Evolutionary conservation across 495 filamentous ascomycete species (phyloP).

Genomic region (Mytilinidion resinicola): DNA sequence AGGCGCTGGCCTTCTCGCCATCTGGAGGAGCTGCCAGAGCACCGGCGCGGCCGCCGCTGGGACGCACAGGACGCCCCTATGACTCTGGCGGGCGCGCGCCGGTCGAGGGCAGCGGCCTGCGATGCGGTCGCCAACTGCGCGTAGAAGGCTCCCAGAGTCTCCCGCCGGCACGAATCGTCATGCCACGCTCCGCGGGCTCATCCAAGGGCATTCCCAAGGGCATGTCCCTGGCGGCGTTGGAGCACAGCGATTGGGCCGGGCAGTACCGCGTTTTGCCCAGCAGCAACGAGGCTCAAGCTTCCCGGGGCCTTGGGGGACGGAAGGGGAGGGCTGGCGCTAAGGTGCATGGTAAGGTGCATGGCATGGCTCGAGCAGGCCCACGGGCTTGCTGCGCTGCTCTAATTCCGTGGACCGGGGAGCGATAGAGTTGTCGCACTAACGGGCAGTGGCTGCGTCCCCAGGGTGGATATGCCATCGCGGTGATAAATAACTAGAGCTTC

Average conservation of each 20-base stretch:
- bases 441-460: not conserved
- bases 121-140: too few relatives aligned
- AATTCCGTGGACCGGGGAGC: slow-evolving; percentile 22
- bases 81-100: not conserved
- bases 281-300: slow-evolving; percentile 25
- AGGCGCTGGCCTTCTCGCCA: not conserved
- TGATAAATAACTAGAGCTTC: not conserved
- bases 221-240: not conserved
- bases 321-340: slow-evolving; percentile 8
- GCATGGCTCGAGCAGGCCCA: slow-evolving; percentile 4
- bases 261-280: slow-evolving; percentile 9
- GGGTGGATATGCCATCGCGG: not conserved
- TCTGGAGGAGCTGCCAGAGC: not conserved
- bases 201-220: not conserved
- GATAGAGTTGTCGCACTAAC: slow-evolving; percentile 18
- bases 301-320: slow-evolving; percentile 13
- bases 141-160: too few relatives aligned
- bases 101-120: too few relatives aligned
- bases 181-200: too few relatives aligned
- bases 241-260: slow-evolving; percentile 21
- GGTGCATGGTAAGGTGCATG: slow-evolving; percentile 25
- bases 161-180: too few relatives aligned
- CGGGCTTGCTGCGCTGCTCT: slow-evolving; percentile 10
- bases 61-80: not conserved
- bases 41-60: not conserved